Evolutionary conservation across 148 eudicot genomes (phyloP).

Genomic region (Vaccinium myrtillus): DNA sequence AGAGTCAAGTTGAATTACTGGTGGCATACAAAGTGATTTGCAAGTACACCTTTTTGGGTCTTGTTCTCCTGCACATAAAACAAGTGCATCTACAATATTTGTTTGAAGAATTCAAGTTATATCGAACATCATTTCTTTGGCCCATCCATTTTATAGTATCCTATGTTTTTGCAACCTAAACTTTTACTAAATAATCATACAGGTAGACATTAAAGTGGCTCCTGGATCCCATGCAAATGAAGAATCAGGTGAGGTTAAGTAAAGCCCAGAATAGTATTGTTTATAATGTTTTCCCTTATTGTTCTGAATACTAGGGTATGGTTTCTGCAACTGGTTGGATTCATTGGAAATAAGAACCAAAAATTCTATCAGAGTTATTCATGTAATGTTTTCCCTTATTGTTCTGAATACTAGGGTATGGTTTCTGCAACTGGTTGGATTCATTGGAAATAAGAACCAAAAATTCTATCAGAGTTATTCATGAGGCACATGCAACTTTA

Average conservation of each 20-base stretch:
- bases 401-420: background rate
- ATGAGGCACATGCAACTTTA: background rate
- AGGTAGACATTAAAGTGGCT: constrained; percentile 92
- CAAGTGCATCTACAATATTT: background rate
- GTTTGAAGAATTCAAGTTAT: background rate
- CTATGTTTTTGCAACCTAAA: background rate
- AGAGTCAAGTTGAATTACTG: background rate
- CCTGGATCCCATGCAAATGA: constrained; percentile 93
- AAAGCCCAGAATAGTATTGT: background rate
- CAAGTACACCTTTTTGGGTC: background rate
- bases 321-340: background rate
- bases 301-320: background rate
- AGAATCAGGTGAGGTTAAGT: constrained; percentile 62
- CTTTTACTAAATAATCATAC: constrained; percentile 16
- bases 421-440: background rate
- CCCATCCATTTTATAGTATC: background rate
- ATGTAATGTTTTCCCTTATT: background rate
- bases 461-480: background rate
- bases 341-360: background rate
- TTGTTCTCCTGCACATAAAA: background rate
- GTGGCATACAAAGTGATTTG: background rate
- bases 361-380: background rate
- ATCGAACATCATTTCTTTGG: background rate
- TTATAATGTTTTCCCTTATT: background rate
- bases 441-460: background rate